These are phyloP conservation scores for Fistulifera pelliculosa DNA, from an alignment of 108 stramenopile species.

Conservation along the genomic window DNA sequence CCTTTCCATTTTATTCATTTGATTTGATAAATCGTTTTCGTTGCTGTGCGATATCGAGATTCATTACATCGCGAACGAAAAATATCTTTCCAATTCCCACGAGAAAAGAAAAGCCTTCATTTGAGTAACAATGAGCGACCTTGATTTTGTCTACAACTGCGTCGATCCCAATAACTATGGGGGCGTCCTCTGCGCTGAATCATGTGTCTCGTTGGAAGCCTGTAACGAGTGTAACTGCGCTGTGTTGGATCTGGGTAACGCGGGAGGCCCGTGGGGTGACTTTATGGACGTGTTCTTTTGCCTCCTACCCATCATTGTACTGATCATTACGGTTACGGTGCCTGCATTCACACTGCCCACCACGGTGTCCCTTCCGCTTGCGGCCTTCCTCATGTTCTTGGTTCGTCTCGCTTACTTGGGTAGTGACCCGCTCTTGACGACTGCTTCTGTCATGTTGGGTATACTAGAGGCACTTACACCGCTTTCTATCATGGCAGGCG, in stretches of 20 bases:
- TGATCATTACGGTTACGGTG: constrained; percentile 32
- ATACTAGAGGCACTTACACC: constrained; percentile 46
- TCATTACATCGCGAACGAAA: no score
- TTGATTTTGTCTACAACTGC: no score
- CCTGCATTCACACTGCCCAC: constrained; percentile 31
- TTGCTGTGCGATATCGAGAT: no score
- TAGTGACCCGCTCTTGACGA: constrained; percentile 26
- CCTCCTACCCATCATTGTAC: constrained; percentile 38
- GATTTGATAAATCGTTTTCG: no score
- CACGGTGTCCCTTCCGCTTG: constrained; percentile 35
- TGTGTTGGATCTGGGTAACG: constrained; percentile 10
- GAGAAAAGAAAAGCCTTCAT: no score
- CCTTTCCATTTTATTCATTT: no score
- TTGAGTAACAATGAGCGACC: no score
- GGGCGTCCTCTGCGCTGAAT: background rate
- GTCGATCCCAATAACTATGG: background rate
- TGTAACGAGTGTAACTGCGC: constrained; percentile 38
- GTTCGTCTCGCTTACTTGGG: constrained; percentile 51
- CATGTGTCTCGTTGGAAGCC: constrained; percentile 18
- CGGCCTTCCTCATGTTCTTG: constrained; percentile 45
- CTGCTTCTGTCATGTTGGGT: constrained; percentile 35
- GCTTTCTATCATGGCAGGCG: constrained; percentile 45
- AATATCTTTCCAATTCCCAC: no score
- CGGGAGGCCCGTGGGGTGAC: constrained; percentile 39
- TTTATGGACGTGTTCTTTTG: constrained; percentile 53